Evolutionary conservation across 768 basidiomycete species (phyloP).

Genomic region (Amanita phalloides): DNA sequence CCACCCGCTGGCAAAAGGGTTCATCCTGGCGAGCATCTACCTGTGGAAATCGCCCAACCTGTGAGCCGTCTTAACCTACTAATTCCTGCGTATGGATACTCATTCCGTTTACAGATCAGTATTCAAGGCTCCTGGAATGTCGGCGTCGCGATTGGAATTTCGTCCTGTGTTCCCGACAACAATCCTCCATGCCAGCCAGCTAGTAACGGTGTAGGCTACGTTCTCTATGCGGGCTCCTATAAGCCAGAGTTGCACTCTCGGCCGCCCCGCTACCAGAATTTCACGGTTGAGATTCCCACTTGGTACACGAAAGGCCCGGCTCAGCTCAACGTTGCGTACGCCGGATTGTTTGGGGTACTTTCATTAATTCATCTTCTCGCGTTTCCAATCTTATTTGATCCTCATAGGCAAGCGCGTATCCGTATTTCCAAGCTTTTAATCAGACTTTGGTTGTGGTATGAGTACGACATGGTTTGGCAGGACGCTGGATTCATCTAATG

Average conservation of each 20-base stretch:
- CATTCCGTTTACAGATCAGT: neutral
- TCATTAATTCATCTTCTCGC: neutral
- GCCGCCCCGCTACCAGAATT: conserved; percentile 32
- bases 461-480: neutral
- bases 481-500: neutral
- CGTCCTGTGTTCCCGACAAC: conserved; percentile 19
- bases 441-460: conserved; percentile 18
- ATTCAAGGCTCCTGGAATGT: neutral
- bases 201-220: conserved; percentile 21
- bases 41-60: neutral
- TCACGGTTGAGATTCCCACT: conserved; percentile 29
- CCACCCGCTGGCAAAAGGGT: neutral
- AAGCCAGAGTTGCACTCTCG: conserved; percentile 20
- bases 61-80: neutral
- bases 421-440: conserved; percentile 21
- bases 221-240: conserved; percentile 38
- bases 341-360: conserved; percentile 30
- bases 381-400: neutral
- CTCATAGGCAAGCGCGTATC: conserved; percentile 21
- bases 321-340: conserved; percentile 25
- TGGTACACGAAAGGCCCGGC: conserved; percentile 17
- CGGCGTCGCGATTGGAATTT: conserved; percentile 37
- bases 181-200: conserved; percentile 12
- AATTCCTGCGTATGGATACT: too few species aligned
- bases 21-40: neutral